Conservation (phyloP, 768 basidiomycete genomes). For the Russula ochroleuca region DNA sequence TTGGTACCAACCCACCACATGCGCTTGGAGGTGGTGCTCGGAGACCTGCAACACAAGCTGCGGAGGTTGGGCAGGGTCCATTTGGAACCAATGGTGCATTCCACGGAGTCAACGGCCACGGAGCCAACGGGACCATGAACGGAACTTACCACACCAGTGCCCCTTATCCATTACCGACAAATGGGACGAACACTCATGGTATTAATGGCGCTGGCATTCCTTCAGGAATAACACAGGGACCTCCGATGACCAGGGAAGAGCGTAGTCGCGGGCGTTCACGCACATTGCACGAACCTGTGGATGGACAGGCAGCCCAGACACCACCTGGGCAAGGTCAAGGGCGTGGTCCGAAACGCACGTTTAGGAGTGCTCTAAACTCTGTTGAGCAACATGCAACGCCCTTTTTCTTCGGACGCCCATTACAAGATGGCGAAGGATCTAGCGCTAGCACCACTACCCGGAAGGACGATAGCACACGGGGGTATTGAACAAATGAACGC, state of each 20-base stretch:
- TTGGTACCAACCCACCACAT: neutral
- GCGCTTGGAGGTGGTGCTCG: conserved; percentile 1
- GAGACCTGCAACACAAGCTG: neutral
- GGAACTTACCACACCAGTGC: conserved; percentile 4
- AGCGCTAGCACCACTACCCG: conserved; percentile 2
- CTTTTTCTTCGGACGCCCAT: conserved; percentile 58
- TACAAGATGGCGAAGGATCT: conserved; percentile 27
- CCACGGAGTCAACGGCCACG: conserved; percentile 6
- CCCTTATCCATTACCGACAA: conserved; percentile 3
- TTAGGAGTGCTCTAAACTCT: conserved; percentile 63
- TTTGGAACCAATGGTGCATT: conserved; percentile 6
- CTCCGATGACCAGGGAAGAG: conserved; percentile 21
- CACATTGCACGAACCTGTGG: conserved; percentile 12
- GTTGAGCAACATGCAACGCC: conserved; percentile 68
- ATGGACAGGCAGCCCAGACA: neutral
- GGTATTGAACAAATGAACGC: conserved; percentile 17
- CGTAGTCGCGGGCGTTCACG: conserved; percentile 22
- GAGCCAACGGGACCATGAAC: conserved; percentile 7
- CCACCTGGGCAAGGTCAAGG: conserved; percentile 43
- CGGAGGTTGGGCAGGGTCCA: neutral
- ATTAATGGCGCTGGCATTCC: conserved; percentile 10
- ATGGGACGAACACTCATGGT: conserved; percentile 1
- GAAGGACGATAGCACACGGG: conserved; percentile 20
- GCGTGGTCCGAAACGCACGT: conserved; percentile 57
- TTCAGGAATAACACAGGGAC: conserved; percentile 3